A percentile compares a stretch with the other conserved stretches of the same genome.
Evolutionary conservation across 345 rosid genomes (phyloP).

Genomic region (Corchorus capsularis): DNA sequence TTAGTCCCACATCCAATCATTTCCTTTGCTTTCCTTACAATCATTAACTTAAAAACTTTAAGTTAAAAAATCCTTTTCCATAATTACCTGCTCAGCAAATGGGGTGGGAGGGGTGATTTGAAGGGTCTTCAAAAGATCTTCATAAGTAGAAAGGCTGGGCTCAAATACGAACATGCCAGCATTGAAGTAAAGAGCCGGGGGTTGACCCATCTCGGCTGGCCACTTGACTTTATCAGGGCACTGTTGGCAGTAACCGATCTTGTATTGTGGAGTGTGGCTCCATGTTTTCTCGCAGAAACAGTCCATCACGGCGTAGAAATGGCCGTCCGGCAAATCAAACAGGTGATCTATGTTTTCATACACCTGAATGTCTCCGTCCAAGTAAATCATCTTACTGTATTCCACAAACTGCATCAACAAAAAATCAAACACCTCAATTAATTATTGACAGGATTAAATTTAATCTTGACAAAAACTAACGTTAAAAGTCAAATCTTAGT

Average conservation of each 20-base stretch:
- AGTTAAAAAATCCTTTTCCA: no score
- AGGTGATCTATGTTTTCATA: slow-evolving; percentile 77
- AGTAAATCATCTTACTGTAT: slow-evolving; percentile 77
- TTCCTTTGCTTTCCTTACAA: background rate
- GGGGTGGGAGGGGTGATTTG: slow-evolving; percentile 59
- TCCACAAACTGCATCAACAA: slow-evolving; percentile 64
- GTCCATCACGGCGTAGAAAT: slow-evolving; percentile 83
- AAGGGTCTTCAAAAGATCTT: slow-evolving; percentile 46
- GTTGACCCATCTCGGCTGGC: slow-evolving; percentile 57
- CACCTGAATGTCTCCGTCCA: slow-evolving; percentile 89
- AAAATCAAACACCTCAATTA: background rate
- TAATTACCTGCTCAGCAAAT: slow-evolving; percentile 84
- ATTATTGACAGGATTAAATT: no score
- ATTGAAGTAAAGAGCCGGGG: slow-evolving; percentile 83
- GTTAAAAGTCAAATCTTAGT: no score
- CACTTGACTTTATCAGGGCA: slow-evolving; percentile 71
- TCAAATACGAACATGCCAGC: slow-evolving; percentile 88
- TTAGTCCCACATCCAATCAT: background rate
- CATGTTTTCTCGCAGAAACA: slow-evolving; percentile 92
- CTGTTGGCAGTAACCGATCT: slow-evolving; percentile 90
- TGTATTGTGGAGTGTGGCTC: slow-evolving; percentile 71
- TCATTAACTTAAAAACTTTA: background rate
- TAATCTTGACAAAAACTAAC: background rate
- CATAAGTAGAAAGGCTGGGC: slow-evolving; percentile 56
- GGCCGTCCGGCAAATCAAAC: slow-evolving; percentile 63